A percentile compares a stretch with the other conserved stretches of the same genome.
Conservation (phyloP, 1,284 basidiomycete species). For the Sporisorium scitamineum region DNA sequence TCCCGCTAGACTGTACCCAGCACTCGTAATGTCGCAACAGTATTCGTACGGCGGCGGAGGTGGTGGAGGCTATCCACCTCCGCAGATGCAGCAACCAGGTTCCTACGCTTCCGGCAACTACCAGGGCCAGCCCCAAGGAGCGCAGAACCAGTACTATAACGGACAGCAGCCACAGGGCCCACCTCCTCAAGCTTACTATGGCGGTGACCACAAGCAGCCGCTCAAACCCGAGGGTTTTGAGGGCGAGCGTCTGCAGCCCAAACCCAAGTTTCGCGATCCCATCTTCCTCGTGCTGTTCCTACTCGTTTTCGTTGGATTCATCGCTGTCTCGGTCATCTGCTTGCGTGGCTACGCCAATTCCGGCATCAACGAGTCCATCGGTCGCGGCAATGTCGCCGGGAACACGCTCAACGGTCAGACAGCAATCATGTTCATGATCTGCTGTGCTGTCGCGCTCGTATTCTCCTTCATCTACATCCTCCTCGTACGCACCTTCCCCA, state of each 20-base stretch:
- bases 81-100: constrained; percentile 42
- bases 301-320: constrained; percentile 68
- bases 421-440: constrained; percentile 78
- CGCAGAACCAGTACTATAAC: constrained; percentile 55
- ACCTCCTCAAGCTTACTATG: constrained; percentile 44
- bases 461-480: constrained; percentile 73
- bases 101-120: constrained; percentile 38
- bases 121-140: constrained; percentile 53
- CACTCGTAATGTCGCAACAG: constrained; percentile 33
- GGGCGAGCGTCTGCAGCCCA: constrained; percentile 58
- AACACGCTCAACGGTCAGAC: constrained; percentile 78
- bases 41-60: constrained; percentile 32
- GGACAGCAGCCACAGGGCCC: constrained; percentile 29
- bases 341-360: constrained; percentile 54
- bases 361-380: constrained; percentile 40
- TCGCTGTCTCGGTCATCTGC: constrained; percentile 69
- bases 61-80: constrained; percentile 26
- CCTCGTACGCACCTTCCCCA: constrained; percentile 81
- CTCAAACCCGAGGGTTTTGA: constrained; percentile 60
- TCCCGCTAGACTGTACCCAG: neutral
- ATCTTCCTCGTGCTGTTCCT: constrained; percentile 69
- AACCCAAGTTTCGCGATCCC: constrained; percentile 62
- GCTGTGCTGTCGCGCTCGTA: constrained; percentile 76
- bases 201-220: constrained; percentile 48
- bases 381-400: constrained; percentile 76